phyloP scores from a whole-genome alignment of 164 flowering plant species.

The Piper betle region DNA sequence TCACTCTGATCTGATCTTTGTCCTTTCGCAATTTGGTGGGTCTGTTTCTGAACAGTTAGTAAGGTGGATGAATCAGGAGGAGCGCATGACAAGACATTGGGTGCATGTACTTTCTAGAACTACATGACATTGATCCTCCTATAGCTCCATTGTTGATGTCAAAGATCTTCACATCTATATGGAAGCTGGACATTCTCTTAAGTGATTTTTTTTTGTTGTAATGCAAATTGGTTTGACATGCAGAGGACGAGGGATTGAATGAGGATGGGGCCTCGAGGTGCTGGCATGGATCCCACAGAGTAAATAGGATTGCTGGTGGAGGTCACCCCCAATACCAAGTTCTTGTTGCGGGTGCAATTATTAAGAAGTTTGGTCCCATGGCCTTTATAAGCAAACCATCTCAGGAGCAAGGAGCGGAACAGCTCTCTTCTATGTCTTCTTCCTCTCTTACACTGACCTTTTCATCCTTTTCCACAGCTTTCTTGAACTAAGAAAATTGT shows the following conservation, averaged over 20 bases:
- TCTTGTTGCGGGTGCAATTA: neutral
- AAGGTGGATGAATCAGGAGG: neutral
- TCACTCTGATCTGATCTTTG: neutral
- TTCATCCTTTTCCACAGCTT: constrained; percentile 9
- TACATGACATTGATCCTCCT: neutral
- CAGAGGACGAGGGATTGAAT: neutral
- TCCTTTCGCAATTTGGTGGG: neutral
- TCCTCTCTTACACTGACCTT: constrained; percentile 22
- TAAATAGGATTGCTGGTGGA: neutral
- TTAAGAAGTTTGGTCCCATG: neutral
- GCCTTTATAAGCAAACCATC: neutral
- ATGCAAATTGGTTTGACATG: neutral
- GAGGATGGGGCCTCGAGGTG: neutral
- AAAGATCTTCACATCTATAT: too few species aligned
- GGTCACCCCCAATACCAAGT: neutral
- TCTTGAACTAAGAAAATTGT: constrained; percentile 4
- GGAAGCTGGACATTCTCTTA: too few species aligned
- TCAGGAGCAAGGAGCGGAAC: neutral
- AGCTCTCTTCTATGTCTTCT: neutral
- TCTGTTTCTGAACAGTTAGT: neutral
- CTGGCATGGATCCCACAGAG: neutral
- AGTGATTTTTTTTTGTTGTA: too few species aligned
- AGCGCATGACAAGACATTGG: neutral
- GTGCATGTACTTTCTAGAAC: neutral
- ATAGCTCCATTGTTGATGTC: too few species aligned